Evolutionary conservation across 495 filamentous ascomycete species (phyloP), one percentile per base, ranked within the genome.

Genomic region (Penicillium chermesinum): DNA sequence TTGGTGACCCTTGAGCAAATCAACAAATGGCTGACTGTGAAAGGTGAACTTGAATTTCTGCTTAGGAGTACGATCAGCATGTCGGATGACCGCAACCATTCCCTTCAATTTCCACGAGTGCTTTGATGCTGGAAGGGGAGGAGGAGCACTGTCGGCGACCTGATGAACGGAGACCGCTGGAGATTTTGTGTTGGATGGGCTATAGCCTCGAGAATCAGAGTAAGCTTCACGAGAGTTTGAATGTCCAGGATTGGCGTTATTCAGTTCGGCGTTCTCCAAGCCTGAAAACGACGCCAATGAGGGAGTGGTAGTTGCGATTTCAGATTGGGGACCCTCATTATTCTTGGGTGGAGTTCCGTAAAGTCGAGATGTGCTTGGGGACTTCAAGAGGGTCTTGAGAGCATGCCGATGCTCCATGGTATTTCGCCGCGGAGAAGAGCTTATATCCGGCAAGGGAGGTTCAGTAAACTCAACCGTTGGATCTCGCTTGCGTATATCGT

Each of bases 31-130:
- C 52, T 90, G 87, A 7, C 87, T 94, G 65, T 97, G 94, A 58
- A 98, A 98, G 0, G 93, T 98, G 62, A 96, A 97, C 59, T 98
- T 98, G 72, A 95, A 95, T 59, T 98, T 98, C 56, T 98, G 93
- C 65, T 98, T 98, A 5, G 93, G 93, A 9, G 93, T 98, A 33
- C 93, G 85, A 69, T 98, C 93, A 2, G 94, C 93, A 63, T 98
- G 93, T 18, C 93, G 80, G 41, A 98, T 85, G 9, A 97, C 94
- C 15, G 91, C 89, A 6, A 98, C 93, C 75, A 97, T 89, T n/a
- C 93, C 93, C 64, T 97, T 98, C 50, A 98, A 68, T 63, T 95
- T 95, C 93, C 93, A 98, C 21, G 90, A 85, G 54, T 95, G 90
- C 58, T 96, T 96, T 0, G 89, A 89, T 6, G 89, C 89, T 10